Percentiles rank a stretch among this genome's conserved stretches.
Conservation (phyloP, 2,329 filamentous ascomycete genomes). For the Lasiodiplodia gonubiensis region DNA sequence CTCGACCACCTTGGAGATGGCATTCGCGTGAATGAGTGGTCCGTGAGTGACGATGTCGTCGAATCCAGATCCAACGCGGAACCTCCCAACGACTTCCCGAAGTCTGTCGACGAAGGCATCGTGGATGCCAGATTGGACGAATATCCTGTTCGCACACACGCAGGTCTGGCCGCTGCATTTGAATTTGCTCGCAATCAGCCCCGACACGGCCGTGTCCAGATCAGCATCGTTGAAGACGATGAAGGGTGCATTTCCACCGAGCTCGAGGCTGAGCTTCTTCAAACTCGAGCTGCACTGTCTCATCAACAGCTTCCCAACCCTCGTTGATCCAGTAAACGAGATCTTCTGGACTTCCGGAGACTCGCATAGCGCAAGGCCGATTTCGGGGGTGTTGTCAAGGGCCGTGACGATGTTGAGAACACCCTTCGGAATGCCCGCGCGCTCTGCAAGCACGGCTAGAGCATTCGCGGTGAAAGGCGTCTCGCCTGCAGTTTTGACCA, state of each 20-base stretch:
- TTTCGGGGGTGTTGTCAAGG: constrained; percentile 32
- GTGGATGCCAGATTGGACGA: constrained; percentile 46
- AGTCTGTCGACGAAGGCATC: constrained; percentile 45
- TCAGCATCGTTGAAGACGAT: constrained; percentile 53
- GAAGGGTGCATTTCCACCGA: constrained; percentile 52
- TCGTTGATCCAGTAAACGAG: constrained; percentile 50
- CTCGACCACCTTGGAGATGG: constrained; percentile 60
- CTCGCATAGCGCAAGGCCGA: constrained; percentile 43
- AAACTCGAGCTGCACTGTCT: constrained; percentile 49
- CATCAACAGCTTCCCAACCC: constrained; percentile 47
- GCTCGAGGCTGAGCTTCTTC: constrained; percentile 51
- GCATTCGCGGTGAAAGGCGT: constrained; percentile 48
- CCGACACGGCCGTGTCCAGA: constrained; percentile 47
- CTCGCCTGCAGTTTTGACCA: constrained; percentile 48
- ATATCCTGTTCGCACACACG: constrained; percentile 44
- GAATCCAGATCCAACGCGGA: constrained; percentile 67
- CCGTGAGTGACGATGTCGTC: constrained; percentile 39
- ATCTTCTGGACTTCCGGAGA: constrained; percentile 47
- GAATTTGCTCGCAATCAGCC: constrained; percentile 57
- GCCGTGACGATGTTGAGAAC: constrained; percentile 48
- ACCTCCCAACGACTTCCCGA: constrained; percentile 59
- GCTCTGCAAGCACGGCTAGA: constrained; percentile 44
- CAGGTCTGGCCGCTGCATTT: constrained; percentile 52
- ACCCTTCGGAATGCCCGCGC: constrained; percentile 49
- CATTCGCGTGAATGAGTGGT: constrained; percentile 61